A percentile compares a stretch with the other conserved stretches of the same genome.
Evolutionary conservation across 345 rosid species (phyloP).

Genomic region (Euphorbia lathyris): DNA sequence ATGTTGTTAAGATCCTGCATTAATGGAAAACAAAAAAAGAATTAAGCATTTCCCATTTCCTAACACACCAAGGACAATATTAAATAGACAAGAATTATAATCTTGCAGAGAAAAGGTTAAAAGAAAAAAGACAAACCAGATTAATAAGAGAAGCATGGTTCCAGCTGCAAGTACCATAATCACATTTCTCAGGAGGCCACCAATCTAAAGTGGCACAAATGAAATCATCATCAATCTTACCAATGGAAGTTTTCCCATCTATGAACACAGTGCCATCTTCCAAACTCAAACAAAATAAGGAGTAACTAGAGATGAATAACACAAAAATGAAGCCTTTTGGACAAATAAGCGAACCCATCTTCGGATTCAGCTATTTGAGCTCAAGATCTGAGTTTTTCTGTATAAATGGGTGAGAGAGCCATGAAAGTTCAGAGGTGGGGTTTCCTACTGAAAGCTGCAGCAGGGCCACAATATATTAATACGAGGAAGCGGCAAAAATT

Average conservation of each 20-base stretch:
- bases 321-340: slow-evolving; percentile 31
- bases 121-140: slow-evolving; percentile 46
- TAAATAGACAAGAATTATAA: neutral
- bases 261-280: slow-evolving; percentile 37
- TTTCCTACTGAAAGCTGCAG: neutral
- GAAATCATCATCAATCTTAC: slow-evolving; percentile 71
- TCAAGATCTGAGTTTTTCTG: slow-evolving; percentile 21
- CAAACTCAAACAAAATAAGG: slow-evolving; percentile 23
- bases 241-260: slow-evolving; percentile 57
- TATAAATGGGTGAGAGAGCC: slow-evolving; percentile 10
- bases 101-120: neutral
- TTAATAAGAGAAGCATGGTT: slow-evolving; percentile 80
- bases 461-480: neutral
- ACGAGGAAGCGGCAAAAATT: neutral
- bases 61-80: neutral
- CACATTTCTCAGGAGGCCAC: slow-evolving; percentile 99
- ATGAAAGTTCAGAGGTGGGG: slow-evolving; percentile 13
- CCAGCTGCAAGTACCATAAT: slow-evolving; percentile 91
- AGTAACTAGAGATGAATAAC: slow-evolving; percentile 23
- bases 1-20: slow-evolving; percentile 53
- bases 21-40: slow-evolving; percentile 6
- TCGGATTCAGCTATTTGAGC: slow-evolving; percentile 4
- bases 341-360: slow-evolving; percentile 39
- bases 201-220: slow-evolving; percentile 94
- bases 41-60: neutral